Conservation (phyloP, 352 stramenopile species). For the Phytopythium chamaehyphon region DNA sequence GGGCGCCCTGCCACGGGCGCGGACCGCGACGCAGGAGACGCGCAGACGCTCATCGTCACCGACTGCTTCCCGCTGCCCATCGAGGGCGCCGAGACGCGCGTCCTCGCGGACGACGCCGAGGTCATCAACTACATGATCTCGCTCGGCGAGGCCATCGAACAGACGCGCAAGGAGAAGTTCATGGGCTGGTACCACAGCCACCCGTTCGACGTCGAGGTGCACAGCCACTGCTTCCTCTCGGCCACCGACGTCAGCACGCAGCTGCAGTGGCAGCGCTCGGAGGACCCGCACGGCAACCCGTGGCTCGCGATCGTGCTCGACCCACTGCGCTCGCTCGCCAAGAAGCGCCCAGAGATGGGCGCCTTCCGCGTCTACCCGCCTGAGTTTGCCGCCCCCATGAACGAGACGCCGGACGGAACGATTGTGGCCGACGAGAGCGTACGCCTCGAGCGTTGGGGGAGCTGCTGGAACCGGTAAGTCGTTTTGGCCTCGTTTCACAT, state of each 20-base stretch:
- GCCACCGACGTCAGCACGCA: conserved; percentile 97
- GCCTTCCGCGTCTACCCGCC: conserved; percentile 98
- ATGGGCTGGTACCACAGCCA: conserved; percentile 99
- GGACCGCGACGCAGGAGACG: conserved; percentile 82
- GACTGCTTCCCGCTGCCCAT: conserved; percentile 98
- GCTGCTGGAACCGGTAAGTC: conserved; percentile 89
- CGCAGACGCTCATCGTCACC: conserved; percentile 94
- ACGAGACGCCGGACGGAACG: conserved; percentile 95
- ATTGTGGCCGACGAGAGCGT: conserved; percentile 91
- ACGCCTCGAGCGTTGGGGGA: conserved; percentile 95
- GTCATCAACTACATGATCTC: conserved; percentile 99
- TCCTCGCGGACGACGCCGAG: conserved; percentile 95
- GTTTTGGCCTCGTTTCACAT: not conserved
- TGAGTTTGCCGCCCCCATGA: conserved; percentile 91
- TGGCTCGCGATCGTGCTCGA: conserved; percentile 99
- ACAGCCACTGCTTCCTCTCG: conserved; percentile 97
- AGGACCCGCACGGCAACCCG: conserved; percentile 94
- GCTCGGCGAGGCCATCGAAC: conserved; percentile 93
- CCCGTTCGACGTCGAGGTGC: conserved; percentile 97
- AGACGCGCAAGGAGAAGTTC: conserved; percentile 95
- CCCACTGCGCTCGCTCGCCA: conserved; percentile 92
- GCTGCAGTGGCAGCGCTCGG: conserved; percentile 96
- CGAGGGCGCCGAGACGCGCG: conserved; percentile 93
- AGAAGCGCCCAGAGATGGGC: conserved; percentile 93
- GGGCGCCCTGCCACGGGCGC: conserved; percentile 87